Evolutionary conservation across 495 filamentous ascomycete genomes (phyloP).

Genomic region (Rostrohypoxylon terebratum): DNA sequence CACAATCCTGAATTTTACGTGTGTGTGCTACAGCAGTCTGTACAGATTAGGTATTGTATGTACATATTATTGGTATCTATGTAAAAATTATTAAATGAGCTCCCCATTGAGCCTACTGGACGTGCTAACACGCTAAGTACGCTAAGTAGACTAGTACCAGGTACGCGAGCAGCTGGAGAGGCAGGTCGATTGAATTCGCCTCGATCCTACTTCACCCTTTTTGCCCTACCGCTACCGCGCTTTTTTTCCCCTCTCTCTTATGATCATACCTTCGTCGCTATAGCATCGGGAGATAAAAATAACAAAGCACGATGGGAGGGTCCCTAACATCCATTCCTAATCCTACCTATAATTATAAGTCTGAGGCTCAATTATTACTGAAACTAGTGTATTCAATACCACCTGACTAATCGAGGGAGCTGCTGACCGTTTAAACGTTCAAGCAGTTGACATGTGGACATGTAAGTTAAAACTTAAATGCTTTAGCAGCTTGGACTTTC

Average conservation of each 20-base stretch:
- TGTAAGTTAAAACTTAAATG: background rate
- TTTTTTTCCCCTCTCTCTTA: slow-evolving; percentile 11
- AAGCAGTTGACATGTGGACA: background rate
- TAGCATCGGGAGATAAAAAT: slow-evolving; percentile 30
- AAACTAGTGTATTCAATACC: slow-evolving; percentile 33
- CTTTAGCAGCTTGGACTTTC: slow-evolving; percentile 10
- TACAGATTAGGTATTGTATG: slow-evolving; percentile 23
- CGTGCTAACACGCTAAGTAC: too few relatives aligned
- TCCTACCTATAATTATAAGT: background rate
- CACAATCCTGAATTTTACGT: slow-evolving; percentile 44
- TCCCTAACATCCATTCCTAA: slow-evolving; percentile 5
- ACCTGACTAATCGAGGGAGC: slow-evolving; percentile 24
- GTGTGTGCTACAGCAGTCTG: slow-evolving; percentile 17
- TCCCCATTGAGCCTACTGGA: slow-evolving; percentile 24
- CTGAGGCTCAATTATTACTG: slow-evolving; percentile 34
- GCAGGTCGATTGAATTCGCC: slow-evolving; percentile 23
- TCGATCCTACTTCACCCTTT: slow-evolving; percentile 20
- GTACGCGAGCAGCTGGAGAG: slow-evolving; percentile 3
- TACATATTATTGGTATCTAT: too few relatives aligned
- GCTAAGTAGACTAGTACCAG: background rate
- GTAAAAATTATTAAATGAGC: slow-evolving; percentile 37
- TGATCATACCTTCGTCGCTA: slow-evolving; percentile 9
- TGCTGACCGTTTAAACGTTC: background rate
- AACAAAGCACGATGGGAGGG: background rate
- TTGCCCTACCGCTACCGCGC: background rate